Evolutionary conservation across 108 stramenopile species (phyloP).

Genomic region (Mayamaea pseudoterrestris): DNA sequence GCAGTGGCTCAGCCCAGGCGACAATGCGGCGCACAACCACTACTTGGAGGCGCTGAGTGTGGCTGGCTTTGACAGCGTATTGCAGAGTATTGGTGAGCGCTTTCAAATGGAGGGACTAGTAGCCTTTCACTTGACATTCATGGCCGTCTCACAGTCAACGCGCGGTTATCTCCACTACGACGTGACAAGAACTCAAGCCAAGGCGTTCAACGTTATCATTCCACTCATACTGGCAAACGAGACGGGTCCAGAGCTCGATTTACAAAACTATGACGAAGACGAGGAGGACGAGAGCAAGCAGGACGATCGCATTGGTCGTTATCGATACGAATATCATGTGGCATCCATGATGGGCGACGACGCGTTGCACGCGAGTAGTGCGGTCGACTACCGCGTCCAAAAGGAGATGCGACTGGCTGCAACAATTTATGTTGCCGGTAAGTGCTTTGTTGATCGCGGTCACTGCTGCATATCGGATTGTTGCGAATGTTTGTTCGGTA

Average conservation of each 20-base stretch:
- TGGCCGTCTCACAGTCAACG: constrained; percentile 36
- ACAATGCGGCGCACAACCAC: constrained; percentile 36
- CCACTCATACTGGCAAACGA: constrained; percentile 31
- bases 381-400: constrained; percentile 27
- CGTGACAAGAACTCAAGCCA: constrained; percentile 34
- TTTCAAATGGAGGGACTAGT: constrained; percentile 38
- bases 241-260: constrained; percentile 46
- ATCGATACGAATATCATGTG: constrained; percentile 27
- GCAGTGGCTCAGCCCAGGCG: constrained; percentile 49
- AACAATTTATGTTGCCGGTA: constrained; percentile 45
- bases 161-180: constrained; percentile 46
- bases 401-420: constrained; percentile 38
- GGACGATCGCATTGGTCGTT: constrained; percentile 11
- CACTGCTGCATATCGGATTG: no score
- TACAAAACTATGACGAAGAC: constrained; percentile 6
- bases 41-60: constrained; percentile 29
- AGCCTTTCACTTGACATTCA: constrained; percentile 45
- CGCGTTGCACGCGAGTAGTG: constrained; percentile 39
- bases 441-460: no score
- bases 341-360: constrained; percentile 40
- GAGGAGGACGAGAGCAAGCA: background rate
- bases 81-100: constrained; percentile 34
- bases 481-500: no score
- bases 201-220: constrained; percentile 49
- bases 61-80: constrained; percentile 50